Percentiles rank a stretch among this genome's conserved stretches.
These are phyloP conservation scores for Coccomyxa sp. DNA, from an alignment of 139 green algal genomes.

Conservation along the genomic window DNA sequence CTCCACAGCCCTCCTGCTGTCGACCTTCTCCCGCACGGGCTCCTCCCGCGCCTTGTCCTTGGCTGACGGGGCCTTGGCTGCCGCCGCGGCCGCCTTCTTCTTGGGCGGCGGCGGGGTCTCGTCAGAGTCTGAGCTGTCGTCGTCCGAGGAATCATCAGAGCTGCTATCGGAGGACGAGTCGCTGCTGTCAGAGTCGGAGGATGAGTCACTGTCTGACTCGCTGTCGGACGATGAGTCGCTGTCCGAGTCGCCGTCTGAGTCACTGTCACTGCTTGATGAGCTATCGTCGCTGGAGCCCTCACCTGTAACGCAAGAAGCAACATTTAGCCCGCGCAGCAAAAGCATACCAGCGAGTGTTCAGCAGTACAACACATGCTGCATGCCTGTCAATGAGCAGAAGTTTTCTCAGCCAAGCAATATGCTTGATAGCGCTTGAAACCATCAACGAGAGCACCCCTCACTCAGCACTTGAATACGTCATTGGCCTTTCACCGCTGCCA, in stretches of 20 bases:
- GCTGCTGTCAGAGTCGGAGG: slow-evolving; percentile 5
- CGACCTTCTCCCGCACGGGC: too few relatives aligned
- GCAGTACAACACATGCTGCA: too few relatives aligned
- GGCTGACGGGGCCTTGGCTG: background rate
- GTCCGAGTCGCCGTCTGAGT: slow-evolving; percentile 15
- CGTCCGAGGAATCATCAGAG: background rate
- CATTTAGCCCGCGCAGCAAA: too few relatives aligned
- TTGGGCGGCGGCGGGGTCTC: background rate
- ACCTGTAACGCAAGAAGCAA: too few relatives aligned
- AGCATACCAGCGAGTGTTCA: too few relatives aligned
- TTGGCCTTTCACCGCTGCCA: too few relatives aligned
- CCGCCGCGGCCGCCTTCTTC: background rate
- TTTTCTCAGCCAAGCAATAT: too few relatives aligned
- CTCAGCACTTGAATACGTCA: too few relatives aligned
- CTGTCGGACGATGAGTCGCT: slow-evolving; percentile 3
- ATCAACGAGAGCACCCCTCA: too few relatives aligned
- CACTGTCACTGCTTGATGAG: slow-evolving; percentile 9
- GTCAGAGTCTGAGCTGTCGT: background rate
- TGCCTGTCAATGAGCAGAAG: too few relatives aligned
- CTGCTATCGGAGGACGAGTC: background rate
- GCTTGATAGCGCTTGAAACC: too few relatives aligned
- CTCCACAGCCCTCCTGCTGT: too few relatives aligned
- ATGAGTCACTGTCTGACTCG: slow-evolving; percentile 5
- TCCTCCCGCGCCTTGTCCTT: background rate
- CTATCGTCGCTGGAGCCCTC: slow-evolving; percentile 15